A percentile compares a stretch with the other conserved stretches of the same genome.
Conservation (phyloP, 257 asterid species). For the Voacanga thouarsii region DNA sequence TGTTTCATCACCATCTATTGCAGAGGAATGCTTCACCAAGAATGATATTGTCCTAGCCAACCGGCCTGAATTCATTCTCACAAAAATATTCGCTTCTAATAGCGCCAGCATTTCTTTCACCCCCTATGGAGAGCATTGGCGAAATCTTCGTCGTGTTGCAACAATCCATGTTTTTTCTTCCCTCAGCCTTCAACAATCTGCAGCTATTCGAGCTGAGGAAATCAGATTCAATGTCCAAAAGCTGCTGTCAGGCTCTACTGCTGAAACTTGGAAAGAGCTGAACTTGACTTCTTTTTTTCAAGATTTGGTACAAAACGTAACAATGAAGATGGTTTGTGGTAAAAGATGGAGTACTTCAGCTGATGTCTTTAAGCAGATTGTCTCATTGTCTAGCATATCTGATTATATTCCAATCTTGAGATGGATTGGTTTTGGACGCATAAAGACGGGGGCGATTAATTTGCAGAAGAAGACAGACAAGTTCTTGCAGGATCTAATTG, state of each 20-base stretch:
- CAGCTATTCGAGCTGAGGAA: background rate
- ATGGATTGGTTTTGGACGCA: background rate
- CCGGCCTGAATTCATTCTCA: background rate
- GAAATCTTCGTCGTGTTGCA: background rate
- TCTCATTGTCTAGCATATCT: background rate
- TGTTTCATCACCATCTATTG: slow-evolving; percentile 4
- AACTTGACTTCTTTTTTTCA: background rate
- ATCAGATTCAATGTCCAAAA: background rate
- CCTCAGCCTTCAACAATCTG: background rate
- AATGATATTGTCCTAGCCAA: background rate
- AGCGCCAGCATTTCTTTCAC: background rate
- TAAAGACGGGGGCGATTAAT: slow-evolving; percentile 11
- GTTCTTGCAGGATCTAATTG: slow-evolving; percentile 26
- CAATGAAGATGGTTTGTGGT: background rate
- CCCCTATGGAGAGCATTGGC: background rate
- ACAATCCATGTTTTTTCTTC: background rate
- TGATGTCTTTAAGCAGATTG: too few species aligned
- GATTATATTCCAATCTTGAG: slow-evolving; percentile 12
- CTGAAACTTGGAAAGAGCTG: background rate
- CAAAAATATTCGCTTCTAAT: background rate
- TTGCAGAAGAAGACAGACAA: slow-evolving; percentile 23
- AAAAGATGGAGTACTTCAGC: background rate
- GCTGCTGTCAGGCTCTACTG: background rate
- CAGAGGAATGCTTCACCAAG: slow-evolving; percentile 2
- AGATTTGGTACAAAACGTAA: background rate